Conservation (phyloP, 176 grass and related monocot genomes). For the Phoenix dactylifera region DNA sequence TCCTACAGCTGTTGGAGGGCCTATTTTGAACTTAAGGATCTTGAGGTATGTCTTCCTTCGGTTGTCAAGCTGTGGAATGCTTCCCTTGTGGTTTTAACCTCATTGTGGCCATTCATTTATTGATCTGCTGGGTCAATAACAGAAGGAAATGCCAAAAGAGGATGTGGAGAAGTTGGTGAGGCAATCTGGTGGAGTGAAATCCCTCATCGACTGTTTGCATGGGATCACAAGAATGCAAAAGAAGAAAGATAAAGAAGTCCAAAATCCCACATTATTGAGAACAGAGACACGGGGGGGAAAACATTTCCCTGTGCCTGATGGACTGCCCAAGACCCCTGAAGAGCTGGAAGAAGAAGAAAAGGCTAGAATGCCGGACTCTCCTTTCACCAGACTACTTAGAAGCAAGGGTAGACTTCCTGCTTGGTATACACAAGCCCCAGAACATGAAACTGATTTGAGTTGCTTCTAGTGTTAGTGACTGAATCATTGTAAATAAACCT, state of each 20-base stretch:
- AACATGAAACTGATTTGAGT: conserved; percentile 16
- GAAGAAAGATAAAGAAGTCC: conserved; percentile 31
- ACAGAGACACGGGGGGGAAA: conserved; percentile 8
- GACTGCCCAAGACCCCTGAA: conserved; percentile 50
- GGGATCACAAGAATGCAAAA: conserved; percentile 32
- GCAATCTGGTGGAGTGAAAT: conserved; percentile 35
- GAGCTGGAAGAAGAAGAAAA: conserved; percentile 66
- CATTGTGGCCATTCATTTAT: too few relatives aligned
- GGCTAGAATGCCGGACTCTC: conserved; percentile 52
- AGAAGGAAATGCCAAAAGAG: conserved; percentile 26
- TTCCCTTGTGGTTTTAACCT: too few relatives aligned
- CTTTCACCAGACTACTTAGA: conserved; percentile 59
- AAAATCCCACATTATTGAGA: not conserved
- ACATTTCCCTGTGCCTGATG: conserved; percentile 54
- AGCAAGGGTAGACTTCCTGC: conserved; percentile 51
- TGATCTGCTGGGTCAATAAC: not conserved
- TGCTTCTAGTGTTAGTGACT: not conserved
- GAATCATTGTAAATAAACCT: too few relatives aligned
- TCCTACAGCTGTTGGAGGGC: conserved; percentile 89
- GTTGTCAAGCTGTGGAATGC: too few relatives aligned
- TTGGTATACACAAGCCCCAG: conserved; percentile 37
- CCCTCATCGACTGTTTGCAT: conserved; percentile 49
- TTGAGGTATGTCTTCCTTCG: conserved; percentile 36
- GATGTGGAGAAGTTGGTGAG: conserved; percentile 20
- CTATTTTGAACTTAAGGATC: conserved; percentile 77